Conservation (phyloP, 129 eudicot species). For the Deinandra increscens region DNA sequence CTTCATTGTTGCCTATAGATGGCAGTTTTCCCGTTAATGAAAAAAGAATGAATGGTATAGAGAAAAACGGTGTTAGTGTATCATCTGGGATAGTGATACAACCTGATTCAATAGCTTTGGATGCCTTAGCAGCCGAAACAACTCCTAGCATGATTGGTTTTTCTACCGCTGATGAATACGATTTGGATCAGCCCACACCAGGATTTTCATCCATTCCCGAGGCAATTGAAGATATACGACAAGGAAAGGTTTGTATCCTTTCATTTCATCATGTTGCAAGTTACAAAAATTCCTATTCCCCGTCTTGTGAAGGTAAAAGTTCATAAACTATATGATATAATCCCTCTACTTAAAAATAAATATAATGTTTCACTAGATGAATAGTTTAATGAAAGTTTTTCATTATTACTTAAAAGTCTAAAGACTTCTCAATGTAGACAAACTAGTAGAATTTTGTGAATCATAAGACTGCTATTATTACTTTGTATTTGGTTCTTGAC, state of each 20-base stretch:
- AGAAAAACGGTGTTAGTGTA: slow-evolving; percentile 31
- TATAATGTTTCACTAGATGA: neutral
- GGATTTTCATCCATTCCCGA: slow-evolving; percentile 72
- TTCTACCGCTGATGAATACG: slow-evolving; percentile 46
- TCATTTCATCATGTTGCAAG: neutral
- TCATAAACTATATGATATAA: neutral
- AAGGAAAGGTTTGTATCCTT: slow-evolving; percentile 66
- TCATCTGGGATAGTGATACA: slow-evolving; percentile 56
- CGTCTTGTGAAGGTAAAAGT: neutral
- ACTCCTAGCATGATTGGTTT: slow-evolving; percentile 40
- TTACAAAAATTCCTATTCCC: neutral
- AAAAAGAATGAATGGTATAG: slow-evolving; percentile 11
- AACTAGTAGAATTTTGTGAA: neutral
- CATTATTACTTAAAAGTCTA: neutral
- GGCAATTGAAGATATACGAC: slow-evolving; percentile 81
- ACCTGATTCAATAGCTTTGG: slow-evolving; percentile 55
- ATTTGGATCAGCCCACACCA: slow-evolving; percentile 58
- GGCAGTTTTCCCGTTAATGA: slow-evolving; percentile 39
- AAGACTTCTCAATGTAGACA: neutral
- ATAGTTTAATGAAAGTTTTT: neutral
- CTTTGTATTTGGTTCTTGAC: too few species aligned
- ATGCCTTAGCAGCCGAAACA: slow-evolving; percentile 60
- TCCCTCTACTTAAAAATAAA: neutral
- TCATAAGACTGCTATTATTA: neutral
- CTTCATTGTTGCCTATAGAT: slow-evolving; percentile 32